phyloP scores from a whole-genome alignment of 1,284 basidiomycete species.

The Moesziomyces aphidis region DNA sequence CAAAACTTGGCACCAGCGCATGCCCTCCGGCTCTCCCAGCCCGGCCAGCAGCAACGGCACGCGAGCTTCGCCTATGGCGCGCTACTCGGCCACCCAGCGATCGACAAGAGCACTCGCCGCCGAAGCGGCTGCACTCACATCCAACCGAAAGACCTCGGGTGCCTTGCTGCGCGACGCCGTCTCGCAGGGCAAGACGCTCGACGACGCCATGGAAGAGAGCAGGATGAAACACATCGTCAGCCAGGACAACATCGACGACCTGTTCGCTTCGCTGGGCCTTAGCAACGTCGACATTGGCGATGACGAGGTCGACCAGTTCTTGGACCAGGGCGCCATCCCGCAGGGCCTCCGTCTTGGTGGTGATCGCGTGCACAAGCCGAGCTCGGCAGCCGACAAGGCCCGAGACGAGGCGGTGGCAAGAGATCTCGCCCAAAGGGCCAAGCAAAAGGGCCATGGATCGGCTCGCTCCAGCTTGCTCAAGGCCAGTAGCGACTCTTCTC shows the following conservation, averaged over 20 bases:
- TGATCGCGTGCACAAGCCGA: slow-evolving; percentile 33
- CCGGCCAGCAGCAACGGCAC: slow-evolving; percentile 10
- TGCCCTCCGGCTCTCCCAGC: slow-evolving; percentile 17
- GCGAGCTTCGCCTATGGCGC: slow-evolving; percentile 33
- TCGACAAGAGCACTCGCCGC: slow-evolving; percentile 54
- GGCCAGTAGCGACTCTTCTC: slow-evolving; percentile 8
- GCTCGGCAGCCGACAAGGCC: slow-evolving; percentile 49
- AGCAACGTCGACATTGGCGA: slow-evolving; percentile 57
- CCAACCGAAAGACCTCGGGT: slow-evolving; percentile 47
- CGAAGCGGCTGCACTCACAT: slow-evolving; percentile 52
- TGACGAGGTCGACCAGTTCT: slow-evolving; percentile 61
- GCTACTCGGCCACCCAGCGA: slow-evolving; percentile 46
- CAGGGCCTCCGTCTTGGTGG: slow-evolving; percentile 46
- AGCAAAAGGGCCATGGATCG: slow-evolving; percentile 39
- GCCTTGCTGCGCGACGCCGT: slow-evolving; percentile 46
- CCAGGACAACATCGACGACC: slow-evolving; percentile 56
- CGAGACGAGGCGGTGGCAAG: slow-evolving; percentile 51
- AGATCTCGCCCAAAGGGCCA: slow-evolving; percentile 44
- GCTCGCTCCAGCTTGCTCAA: slow-evolving; percentile 22
- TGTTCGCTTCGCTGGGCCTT: slow-evolving; percentile 61
- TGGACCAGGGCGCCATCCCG: slow-evolving; percentile 54
- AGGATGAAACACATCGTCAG: slow-evolving; percentile 48
- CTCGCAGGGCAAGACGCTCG: slow-evolving; percentile 45
- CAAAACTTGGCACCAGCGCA: slow-evolving; percentile 20
- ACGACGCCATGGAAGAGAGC: slow-evolving; percentile 46